Conservation (phyloP, 2,329 filamentous ascomycete species). For the Aspergillus viridinutans region DNA sequence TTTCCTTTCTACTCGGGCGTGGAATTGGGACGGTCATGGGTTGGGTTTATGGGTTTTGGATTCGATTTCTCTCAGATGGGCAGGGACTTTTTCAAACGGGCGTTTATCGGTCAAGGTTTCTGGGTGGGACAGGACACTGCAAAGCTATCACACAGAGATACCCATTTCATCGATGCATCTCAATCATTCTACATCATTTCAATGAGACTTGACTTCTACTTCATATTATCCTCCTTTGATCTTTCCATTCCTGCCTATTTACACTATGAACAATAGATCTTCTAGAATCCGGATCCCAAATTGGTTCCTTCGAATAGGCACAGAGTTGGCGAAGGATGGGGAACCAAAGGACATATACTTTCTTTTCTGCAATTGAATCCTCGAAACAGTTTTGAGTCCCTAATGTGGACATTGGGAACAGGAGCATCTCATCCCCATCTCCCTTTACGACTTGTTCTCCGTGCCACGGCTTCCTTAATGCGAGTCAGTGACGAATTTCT, state of each 20-base stretch:
- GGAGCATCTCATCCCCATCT: background rate
- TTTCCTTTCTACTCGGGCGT: conserved; percentile 9
- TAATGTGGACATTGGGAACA: background rate
- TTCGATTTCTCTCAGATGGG: conserved; percentile 2
- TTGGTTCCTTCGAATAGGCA: background rate
- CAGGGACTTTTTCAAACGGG: conserved; percentile 1
- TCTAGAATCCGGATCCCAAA: background rate
- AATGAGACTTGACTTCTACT: background rate
- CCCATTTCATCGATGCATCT: background rate
- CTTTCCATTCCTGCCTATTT: background rate
- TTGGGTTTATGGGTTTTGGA: conserved; percentile 5
- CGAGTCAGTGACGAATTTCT: background rate
- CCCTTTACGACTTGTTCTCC: background rate
- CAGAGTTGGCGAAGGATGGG: background rate
- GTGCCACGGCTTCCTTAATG: background rate
- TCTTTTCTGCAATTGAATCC: background rate
- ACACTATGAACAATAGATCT: background rate
- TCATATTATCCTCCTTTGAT: no score
- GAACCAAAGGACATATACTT: background rate
- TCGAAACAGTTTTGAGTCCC: no score
- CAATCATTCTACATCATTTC: background rate
- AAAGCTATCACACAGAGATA: background rate
- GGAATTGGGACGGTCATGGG: background rate
- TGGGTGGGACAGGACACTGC: no score
- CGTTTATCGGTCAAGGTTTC: conserved; percentile 2